These are phyloP conservation scores for Colletotrichum sp. DNA, from an alignment of 2,329 filamentous ascomycete genomes.

Conservation along the genomic window DNA sequence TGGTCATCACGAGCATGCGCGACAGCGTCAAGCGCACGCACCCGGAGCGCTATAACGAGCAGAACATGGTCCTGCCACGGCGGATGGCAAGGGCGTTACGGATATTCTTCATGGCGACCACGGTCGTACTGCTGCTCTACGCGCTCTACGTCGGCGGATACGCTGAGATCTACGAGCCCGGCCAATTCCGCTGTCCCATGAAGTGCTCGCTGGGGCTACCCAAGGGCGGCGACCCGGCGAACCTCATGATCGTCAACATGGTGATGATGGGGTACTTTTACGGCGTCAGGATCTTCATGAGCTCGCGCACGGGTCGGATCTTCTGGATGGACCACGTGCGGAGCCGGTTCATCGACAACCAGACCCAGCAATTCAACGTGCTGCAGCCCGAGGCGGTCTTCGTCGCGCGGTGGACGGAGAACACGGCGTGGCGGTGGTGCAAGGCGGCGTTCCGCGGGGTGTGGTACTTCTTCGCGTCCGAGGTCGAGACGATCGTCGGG, in stretches of 20 bases:
- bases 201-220: neutral
- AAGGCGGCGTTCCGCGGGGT: neutral
- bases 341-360: neutral
- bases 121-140: neutral
- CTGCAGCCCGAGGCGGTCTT: neutral
- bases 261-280: neutral
- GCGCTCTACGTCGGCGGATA: neutral
- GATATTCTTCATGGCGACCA: neutral
- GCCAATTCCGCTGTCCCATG: neutral
- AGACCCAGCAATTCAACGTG: neutral
- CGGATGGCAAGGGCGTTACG: neutral
- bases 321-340: neutral
- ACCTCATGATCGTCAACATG: neutral
- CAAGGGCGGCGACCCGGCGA: neutral
- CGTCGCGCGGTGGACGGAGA: neutral
- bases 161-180: neutral
- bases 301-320: neutral
- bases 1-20: constrained; percentile 12
- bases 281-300: neutral
- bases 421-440: neutral
- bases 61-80: neutral
- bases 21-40: constrained; percentile 15
- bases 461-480: constrained; percentile 12
- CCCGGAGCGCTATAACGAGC: neutral
- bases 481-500: neutral